Conservation (phyloP, 2,329 filamentous ascomycete species). For the Fusarium metavorans region DNA sequence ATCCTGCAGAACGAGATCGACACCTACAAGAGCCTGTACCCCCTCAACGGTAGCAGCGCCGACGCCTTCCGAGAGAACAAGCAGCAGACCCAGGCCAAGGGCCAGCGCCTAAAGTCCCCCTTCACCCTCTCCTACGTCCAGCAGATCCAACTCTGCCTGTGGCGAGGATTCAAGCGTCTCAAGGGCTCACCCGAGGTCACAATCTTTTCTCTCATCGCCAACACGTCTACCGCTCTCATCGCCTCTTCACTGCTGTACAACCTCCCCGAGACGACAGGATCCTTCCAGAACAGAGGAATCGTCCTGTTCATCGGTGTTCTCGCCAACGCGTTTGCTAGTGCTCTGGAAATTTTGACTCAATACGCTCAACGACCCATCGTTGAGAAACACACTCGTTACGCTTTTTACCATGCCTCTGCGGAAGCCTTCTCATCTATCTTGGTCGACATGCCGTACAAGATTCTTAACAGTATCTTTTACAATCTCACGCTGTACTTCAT, state of each 20-base stretch:
- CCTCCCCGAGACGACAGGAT: constrained; percentile 21
- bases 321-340: constrained; percentile 61
- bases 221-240: constrained; percentile 22
- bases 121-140: constrained; percentile 61
- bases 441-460: constrained; percentile 58
- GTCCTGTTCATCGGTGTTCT: constrained; percentile 67
- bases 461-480: constrained; percentile 54
- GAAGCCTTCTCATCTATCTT: constrained; percentile 53
- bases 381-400: constrained; percentile 55
- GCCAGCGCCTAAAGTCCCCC: constrained; percentile 59
- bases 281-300: constrained; percentile 52
- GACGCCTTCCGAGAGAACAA: constrained; percentile 44
- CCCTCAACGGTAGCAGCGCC: constrained; percentile 34
- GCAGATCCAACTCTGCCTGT: constrained; percentile 58
- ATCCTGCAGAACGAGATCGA: constrained; percentile 37
- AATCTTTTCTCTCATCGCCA: constrained; percentile 26
- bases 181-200: constrained; percentile 43
- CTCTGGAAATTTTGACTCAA: constrained; percentile 53
- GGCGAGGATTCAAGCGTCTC: constrained; percentile 55
- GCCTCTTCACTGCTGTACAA: constrained; percentile 37
- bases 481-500: constrained; percentile 63
- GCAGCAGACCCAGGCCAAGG: constrained; percentile 44
- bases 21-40: constrained; percentile 51
- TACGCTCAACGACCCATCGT: constrained; percentile 54
- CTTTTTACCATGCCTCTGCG: constrained; percentile 54